These are phyloP conservation scores for Cochlearia excelsa DNA, from an alignment of 345 rosid genomes.

Conservation along the genomic window DNA sequence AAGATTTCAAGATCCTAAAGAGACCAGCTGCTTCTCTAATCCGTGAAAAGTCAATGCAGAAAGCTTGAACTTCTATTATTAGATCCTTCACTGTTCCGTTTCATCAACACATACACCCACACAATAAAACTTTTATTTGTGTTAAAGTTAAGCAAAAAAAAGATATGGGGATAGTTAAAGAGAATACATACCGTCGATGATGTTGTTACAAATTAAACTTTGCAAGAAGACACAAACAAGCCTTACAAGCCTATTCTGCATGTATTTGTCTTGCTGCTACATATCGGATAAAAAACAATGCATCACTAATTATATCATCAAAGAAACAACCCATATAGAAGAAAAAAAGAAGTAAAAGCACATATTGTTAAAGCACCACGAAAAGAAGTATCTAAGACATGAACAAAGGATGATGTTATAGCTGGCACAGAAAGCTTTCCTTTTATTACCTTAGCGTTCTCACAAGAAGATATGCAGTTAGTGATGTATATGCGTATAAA, in stretches of 20 bases:
- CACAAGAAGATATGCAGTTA: slow-evolving; percentile 91
- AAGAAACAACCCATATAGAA: background rate
- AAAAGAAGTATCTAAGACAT: background rate
- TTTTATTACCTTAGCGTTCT: slow-evolving; percentile 72
- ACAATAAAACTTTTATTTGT: background rate
- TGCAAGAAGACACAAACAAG: slow-evolving; percentile 98
- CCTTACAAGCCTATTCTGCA: slow-evolving; percentile 98
- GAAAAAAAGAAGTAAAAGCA: no score
- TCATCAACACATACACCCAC: slow-evolving; percentile 3
- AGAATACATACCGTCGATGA: slow-evolving; percentile 60
- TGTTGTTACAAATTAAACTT: slow-evolving; percentile 84
- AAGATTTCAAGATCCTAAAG: slow-evolving; percentile 72
- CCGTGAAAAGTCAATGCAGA: slow-evolving; percentile 93
- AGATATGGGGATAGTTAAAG: background rate
- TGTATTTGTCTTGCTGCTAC: slow-evolving; percentile 85
- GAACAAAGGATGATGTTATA: background rate
- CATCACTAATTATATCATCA: slow-evolving; percentile 23
- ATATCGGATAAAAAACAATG: slow-evolving; percentile 25
- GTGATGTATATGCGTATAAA: slow-evolving; percentile 89
- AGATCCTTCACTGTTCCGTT: slow-evolving; percentile 77
- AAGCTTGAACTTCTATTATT: slow-evolving; percentile 94
- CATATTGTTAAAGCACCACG: slow-evolving; percentile 7
- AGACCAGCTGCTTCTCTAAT: slow-evolving; percentile 84
- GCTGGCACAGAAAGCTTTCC: slow-evolving; percentile 21
- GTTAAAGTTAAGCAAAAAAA: background rate